Base-by-base conservation (phyloP, 345 rosid species). In the Erucastrum elatum region DNA sequence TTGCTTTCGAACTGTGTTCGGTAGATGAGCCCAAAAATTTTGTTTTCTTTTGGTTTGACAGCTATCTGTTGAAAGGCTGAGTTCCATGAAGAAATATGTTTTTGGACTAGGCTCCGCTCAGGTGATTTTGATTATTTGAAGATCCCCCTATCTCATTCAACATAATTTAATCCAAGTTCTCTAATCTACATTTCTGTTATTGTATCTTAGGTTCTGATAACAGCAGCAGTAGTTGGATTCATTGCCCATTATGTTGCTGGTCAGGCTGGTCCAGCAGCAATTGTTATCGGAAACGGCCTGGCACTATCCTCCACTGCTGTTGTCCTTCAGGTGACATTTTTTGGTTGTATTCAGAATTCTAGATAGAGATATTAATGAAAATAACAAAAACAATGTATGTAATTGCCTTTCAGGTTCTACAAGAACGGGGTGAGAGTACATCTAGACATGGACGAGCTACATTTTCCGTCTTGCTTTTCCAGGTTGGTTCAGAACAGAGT, bases 391-490 rank as follows among this genome's bases (percentile, higher is more conserved):
- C 39, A 37, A 55, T 55, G 66, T 55, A 55, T 55, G 66, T 55
- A 25, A 30, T 68, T 68, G 75, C 30, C 68, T 70, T 85, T 76
- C 88, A 95, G 99, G 99, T 95, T 74, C 88, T 95, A 84, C 99
- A 92, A 76, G 99, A 95, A 85, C 87, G 99, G 61, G 97, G 98
- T 65, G 99, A 95, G 89, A 95, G 98, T 82, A 95, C 98, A 79
- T 95, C 98, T 5, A 96, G 97, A 61, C 99, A 95, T 91, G 99
- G 99, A 64, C 97, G 99, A 33, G 99, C 99, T 70, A 89, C 99
- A 77, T 93, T 95, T 84, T 95, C 98, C 46, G 99, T 93, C 84
- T 83, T 95, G 83, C 96, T 95, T 68, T 95, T 95, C 78, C 99
- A 95, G 98, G 99, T 92, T 49, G 69, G 67, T 82, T 76, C 70